These are phyloP conservation scores for Talaromyces adpressus DNA, from an alignment of 495 filamentous ascomycete species.

Conservation along the genomic window DNA sequence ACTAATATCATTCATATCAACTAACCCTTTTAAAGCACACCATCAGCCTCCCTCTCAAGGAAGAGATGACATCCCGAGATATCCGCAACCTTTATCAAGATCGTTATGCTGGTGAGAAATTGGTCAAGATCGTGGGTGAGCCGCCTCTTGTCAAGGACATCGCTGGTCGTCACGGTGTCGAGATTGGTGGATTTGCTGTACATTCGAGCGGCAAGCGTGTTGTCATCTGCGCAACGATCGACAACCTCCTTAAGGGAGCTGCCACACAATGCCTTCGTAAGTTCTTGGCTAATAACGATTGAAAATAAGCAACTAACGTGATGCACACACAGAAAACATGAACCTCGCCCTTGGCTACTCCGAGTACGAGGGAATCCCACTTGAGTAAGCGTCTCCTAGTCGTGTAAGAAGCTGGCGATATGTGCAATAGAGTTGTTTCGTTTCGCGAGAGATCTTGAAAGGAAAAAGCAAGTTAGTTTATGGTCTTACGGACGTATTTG, in stretches of 20 bases:
- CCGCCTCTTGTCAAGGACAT: slow-evolving; percentile 83
- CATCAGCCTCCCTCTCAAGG: slow-evolving; percentile 78
- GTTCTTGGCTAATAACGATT: slow-evolving; percentile 22
- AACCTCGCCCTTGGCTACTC: slow-evolving; percentile 89
- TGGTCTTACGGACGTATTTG: neutral
- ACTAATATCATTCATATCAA: neutral
- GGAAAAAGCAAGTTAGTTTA: slow-evolving; percentile 1
- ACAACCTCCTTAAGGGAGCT: slow-evolving; percentile 94
- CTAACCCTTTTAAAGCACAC: slow-evolving; percentile 51
- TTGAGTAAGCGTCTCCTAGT: slow-evolving; percentile 34
- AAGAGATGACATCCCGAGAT: slow-evolving; percentile 81
- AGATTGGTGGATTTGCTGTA: slow-evolving; percentile 93
- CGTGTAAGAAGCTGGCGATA: neutral
- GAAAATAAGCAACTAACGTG: neutral
- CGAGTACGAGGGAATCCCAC: slow-evolving; percentile 87
- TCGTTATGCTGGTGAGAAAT: slow-evolving; percentile 87
- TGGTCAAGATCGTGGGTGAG: slow-evolving; percentile 89
- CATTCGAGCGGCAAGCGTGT: slow-evolving; percentile 83
- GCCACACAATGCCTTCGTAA: slow-evolving; percentile 91
- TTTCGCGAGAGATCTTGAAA: neutral
- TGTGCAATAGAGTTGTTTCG: slow-evolving; percentile 3
- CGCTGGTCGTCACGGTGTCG: slow-evolving; percentile 81
- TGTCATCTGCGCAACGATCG: slow-evolving; percentile 94
- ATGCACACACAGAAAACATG: slow-evolving; percentile 69
- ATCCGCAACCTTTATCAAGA: slow-evolving; percentile 95